Evolutionary conservation across 768 basidiomycete genomes (phyloP).

Genomic region (Phlebiopsis flavidoalba): DNA sequence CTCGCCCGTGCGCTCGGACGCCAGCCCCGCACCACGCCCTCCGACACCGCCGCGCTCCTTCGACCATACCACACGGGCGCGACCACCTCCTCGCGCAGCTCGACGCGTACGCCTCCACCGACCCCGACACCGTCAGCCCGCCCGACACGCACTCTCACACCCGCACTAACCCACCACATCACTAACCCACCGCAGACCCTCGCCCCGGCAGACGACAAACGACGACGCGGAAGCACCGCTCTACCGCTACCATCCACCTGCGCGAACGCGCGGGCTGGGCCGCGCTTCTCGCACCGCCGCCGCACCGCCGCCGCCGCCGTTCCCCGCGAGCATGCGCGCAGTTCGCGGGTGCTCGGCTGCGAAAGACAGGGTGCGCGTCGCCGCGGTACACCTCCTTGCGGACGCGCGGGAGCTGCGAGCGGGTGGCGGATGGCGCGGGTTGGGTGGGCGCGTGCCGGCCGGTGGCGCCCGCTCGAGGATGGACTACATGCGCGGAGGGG

Average conservation of each 20-base stretch:
- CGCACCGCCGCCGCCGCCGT: slow-evolving; percentile 27
- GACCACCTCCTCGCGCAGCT: slow-evolving; percentile 17
- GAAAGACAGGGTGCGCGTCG: slow-evolving; percentile 45
- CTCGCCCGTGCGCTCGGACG: slow-evolving; percentile 13
- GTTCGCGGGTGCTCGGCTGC: slow-evolving; percentile 26
- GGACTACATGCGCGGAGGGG: too few species aligned
- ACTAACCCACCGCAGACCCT: too few species aligned
- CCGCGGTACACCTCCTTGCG: slow-evolving; percentile 37
- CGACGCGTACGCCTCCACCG: slow-evolving; percentile 14
- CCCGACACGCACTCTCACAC: too few species aligned
- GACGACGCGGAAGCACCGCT: background rate
- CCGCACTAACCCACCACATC: too few species aligned
- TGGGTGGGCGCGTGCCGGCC: slow-evolving; percentile 31
- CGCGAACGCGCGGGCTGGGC: slow-evolving; percentile 13
- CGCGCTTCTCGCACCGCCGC: slow-evolving; percentile 16
- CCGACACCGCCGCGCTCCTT: slow-evolving; percentile 17
- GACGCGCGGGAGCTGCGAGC: slow-evolving; percentile 34
- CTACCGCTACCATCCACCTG: slow-evolving; percentile 27
- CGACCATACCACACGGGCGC: slow-evolving; percentile 17
- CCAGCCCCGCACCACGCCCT: slow-evolving; percentile 15
- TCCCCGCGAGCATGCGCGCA: slow-evolving; percentile 26
- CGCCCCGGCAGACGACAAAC: background rate
- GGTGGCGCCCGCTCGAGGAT: too few species aligned
- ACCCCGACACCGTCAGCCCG: too few species aligned
- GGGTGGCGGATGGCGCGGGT: slow-evolving; percentile 42